Conservation (phyloP, 768 basidiomycete genomes). For the Phlebiopsis gigantea region DNA sequence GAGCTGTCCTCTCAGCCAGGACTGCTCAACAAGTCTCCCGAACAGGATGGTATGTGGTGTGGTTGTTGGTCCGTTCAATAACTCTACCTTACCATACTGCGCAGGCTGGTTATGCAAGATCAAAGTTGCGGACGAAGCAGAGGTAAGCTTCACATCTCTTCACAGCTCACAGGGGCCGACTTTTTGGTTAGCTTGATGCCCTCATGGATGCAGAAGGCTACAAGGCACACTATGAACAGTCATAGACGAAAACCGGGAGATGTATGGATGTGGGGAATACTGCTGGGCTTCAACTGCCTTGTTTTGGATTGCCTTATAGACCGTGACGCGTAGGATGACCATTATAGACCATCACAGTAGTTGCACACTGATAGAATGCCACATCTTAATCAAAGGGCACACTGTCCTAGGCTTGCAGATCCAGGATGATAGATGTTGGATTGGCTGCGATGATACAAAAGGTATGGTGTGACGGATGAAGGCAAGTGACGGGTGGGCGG, state of each 20-base stretch:
- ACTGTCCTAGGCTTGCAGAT: neutral
- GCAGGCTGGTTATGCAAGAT: conserved; percentile 97
- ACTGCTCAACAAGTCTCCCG: conserved; percentile 84
- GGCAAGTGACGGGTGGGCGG: neutral
- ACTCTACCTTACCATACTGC: neutral
- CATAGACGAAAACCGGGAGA: conserved; percentile 7
- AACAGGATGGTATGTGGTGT: conserved; percentile 64
- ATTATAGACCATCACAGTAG: neutral
- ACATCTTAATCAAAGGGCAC: conserved; percentile 1
- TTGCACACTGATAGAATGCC: neutral
- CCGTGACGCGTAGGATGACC: neutral
- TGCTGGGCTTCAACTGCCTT: conserved; percentile 6
- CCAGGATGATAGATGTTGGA: conserved; percentile 17
- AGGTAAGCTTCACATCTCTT: conserved; percentile 44
- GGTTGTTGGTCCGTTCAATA: neutral
- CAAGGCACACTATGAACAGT: conserved; percentile 46
- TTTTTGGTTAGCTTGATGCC: conserved; percentile 49
- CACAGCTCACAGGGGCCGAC: no score
- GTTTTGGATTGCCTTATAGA: neutral
- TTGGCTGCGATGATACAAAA: neutral
- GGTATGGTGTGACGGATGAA: neutral
- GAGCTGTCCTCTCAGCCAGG: conserved; percentile 61
- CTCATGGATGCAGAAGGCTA: conserved; percentile 80
- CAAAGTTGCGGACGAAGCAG: conserved; percentile 65
- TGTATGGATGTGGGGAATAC: neutral